Evolutionary conservation across 306 rosid species (phyloP).

Genomic region (Styphnolobium japonicum): DNA sequence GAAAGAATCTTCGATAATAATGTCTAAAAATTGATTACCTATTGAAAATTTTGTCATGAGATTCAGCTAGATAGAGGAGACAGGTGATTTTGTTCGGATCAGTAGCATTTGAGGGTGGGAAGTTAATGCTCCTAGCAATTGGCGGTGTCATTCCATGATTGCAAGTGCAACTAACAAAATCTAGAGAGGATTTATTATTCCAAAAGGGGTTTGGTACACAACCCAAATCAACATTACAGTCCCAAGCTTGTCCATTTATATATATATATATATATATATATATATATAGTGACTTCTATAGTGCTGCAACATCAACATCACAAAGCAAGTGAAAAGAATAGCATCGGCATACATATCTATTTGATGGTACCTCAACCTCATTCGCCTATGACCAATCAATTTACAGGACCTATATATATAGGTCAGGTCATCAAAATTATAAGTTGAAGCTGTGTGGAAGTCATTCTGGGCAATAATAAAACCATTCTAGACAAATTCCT

Average conservation of each 20-base stretch:
- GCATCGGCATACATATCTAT: constrained; percentile 2
- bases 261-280: no score
- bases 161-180: background rate
- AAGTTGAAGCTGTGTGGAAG: background rate
- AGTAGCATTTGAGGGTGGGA: constrained; percentile 1
- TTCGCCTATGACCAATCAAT: background rate
- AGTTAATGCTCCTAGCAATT: constrained; percentile 20
- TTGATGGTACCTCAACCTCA: constrained; percentile 6
- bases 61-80: constrained; percentile 15
- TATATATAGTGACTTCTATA: constrained; percentile 10
- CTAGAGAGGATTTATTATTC: constrained; percentile 5
- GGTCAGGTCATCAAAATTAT: background rate
- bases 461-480: background rate
- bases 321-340: background rate
- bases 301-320: constrained; percentile 30
- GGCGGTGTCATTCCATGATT: constrained; percentile 26
- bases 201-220: constrained; percentile 4
- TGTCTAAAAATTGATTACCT: constrained; percentile 25
- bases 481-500: background rate
- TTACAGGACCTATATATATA: background rate
- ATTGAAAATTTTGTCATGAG: background rate
- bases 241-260: constrained; percentile 15
- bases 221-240: constrained; percentile 17
- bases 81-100: background rate
- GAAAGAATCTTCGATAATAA: constrained; percentile 23